A percentile compares a stretch with the other conserved stretches of the same genome.
phyloP scores from a whole-genome alignment of 176 grass and related monocot genomes.

The Rhynchospora pubera region DNA sequence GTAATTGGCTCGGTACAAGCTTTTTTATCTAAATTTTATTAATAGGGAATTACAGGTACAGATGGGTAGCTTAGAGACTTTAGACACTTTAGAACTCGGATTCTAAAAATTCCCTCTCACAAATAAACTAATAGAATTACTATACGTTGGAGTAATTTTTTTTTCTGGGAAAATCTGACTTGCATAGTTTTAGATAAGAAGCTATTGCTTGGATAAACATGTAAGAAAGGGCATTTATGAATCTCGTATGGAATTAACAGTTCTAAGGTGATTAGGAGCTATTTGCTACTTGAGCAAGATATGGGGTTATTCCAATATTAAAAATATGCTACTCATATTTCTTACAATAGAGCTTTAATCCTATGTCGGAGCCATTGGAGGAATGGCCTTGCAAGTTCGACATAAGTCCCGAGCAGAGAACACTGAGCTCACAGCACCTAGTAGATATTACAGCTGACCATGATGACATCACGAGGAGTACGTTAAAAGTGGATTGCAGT shows the following conservation, averaged over 20 bases:
- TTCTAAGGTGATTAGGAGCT: background rate
- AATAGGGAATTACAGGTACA: background rate
- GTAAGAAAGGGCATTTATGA: conserved; percentile 9
- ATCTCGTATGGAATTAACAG: background rate
- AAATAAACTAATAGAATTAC: background rate
- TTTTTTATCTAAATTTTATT: background rate
- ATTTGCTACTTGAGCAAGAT: background rate
- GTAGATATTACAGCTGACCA: conserved; percentile 33
- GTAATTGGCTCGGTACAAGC: conserved; percentile 56
- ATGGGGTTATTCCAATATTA: background rate
- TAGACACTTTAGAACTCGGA: background rate
- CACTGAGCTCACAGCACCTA: conserved; percentile 33
- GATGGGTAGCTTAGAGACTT: background rate
- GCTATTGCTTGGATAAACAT: conserved; percentile 18
- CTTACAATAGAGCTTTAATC: conserved; percentile 69
- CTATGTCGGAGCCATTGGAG: conserved; percentile 78
- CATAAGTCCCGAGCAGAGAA: conserved; percentile 32
- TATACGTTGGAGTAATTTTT: background rate
- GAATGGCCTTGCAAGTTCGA: conserved; percentile 74
- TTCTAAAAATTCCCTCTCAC: background rate
- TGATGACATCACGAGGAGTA: conserved; percentile 16
- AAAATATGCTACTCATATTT: background rate
- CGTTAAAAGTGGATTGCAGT: conserved; percentile 10
- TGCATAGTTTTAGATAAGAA: background rate
- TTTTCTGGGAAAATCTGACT: background rate